phyloP scores from a whole-genome alignment of 345 rosid genomes.

The Laguncularia racemosa region DNA sequence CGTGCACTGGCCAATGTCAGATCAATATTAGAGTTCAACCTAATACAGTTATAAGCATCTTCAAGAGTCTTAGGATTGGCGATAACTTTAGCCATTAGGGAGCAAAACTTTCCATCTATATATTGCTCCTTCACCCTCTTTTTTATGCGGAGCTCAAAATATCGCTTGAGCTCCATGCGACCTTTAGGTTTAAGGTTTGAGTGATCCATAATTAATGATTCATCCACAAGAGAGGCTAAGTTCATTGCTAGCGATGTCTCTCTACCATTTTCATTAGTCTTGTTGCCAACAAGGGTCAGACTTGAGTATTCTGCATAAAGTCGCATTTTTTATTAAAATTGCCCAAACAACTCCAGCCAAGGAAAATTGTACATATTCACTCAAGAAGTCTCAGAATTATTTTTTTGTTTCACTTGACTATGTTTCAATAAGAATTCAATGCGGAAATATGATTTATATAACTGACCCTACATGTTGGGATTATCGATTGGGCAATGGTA shows the following conservation, averaged over 20 bases:
- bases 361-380: too few relatives aligned
- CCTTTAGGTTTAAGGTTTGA: conserved; percentile 32
- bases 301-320: conserved; percentile 18
- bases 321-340: conserved; percentile 5
- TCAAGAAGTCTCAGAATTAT: too few relatives aligned
- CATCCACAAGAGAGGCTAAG: conserved; percentile 60
- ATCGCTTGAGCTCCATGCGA: conserved; percentile 64
- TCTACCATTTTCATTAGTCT: conserved; percentile 14
- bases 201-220: conserved; percentile 15
- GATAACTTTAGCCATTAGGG: conserved; percentile 48
- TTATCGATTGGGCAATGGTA: too few relatives aligned
- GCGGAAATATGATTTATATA: too few relatives aligned
- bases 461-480: too few relatives aligned
- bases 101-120: conserved; percentile 49
- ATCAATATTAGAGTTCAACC: conserved; percentile 60
- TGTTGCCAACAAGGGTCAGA: conserved; percentile 11
- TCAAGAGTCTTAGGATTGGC: conserved; percentile 61
- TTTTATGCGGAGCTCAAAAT: conserved; percentile 62
- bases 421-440: too few relatives aligned
- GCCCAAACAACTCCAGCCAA: too few relatives aligned
- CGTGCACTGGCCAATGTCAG: conserved; percentile 11
- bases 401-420: too few relatives aligned
- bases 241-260: conserved; percentile 45
- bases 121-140: conserved; percentile 75
- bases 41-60: conserved; percentile 57